A percentile compares a stretch with the other conserved stretches of the same genome.
Evolutionary conservation across 176 grass and related monocot species (phyloP).

Genomic region (Avena atlantica): DNA sequence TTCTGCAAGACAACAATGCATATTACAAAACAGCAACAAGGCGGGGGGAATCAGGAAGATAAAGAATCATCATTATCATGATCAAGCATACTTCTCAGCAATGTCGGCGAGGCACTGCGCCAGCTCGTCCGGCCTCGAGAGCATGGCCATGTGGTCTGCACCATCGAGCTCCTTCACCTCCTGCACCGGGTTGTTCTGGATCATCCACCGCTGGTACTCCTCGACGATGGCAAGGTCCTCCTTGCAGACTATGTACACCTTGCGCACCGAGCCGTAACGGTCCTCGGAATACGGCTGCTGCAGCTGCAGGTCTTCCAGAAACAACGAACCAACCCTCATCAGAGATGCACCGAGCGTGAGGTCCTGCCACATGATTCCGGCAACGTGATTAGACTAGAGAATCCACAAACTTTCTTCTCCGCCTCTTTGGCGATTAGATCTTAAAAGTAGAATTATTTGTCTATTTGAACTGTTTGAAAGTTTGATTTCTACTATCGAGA

Average conservation of each 20-base stretch:
- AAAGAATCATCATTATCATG: background rate
- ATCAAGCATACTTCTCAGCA: constrained; percentile 37
- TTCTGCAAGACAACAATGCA: background rate
- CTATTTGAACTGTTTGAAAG: background rate
- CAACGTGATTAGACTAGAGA: background rate
- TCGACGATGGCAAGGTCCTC: constrained; percentile 50
- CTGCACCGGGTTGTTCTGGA: constrained; percentile 47
- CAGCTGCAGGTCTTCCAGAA: constrained; percentile 50
- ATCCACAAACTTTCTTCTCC: background rate
- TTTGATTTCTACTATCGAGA: too few species aligned
- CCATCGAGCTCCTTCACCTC: constrained; percentile 62
- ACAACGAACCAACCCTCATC: constrained; percentile 56
- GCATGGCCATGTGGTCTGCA: constrained; percentile 72
- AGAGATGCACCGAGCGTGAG: constrained; percentile 53
- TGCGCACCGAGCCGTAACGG: constrained; percentile 61
- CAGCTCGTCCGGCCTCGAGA: constrained; percentile 58
- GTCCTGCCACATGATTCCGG: constrained; percentile 48
- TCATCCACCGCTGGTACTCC: constrained; percentile 63
- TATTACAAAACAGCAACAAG: background rate
- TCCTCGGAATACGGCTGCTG: constrained; percentile 43
- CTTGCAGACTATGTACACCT: constrained; percentile 61
- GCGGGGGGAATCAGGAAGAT: background rate
- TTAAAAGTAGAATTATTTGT: background rate
- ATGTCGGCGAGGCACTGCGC: constrained; percentile 49
- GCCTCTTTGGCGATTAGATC: background rate